A percentile compares a stretch with the other conserved stretches of the same genome.
These are phyloP conservation scores for Takakia lepidozioides DNA, from an alignment of 225 moss, liverwort and hornwort species.

Conservation along the genomic window DNA sequence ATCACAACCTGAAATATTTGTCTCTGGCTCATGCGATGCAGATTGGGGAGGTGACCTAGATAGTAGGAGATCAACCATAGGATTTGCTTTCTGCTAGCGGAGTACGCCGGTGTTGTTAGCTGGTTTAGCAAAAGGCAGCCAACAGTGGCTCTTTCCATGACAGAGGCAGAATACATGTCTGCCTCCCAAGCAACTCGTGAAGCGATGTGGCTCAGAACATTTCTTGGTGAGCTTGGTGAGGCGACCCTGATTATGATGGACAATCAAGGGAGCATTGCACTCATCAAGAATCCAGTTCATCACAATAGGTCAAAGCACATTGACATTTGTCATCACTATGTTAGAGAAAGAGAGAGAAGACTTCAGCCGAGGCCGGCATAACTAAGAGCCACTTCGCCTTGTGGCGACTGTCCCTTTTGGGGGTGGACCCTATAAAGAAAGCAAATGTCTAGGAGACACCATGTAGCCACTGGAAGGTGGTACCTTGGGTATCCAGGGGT, in stretches of 20 bases:
- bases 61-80: not conserved
- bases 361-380: too few relatives aligned
- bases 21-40: constrained; percentile 1
- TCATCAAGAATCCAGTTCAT: constrained; percentile 2
- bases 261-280: not conserved
- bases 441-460: too few relatives aligned
- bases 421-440: too few relatives aligned
- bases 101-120: not conserved
- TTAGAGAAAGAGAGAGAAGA: too few relatives aligned
- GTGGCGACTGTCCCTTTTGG: too few relatives aligned
- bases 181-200: not conserved
- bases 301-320: constrained; percentile 2
- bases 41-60: constrained; percentile 1
- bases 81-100: not conserved
- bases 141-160: not conserved
- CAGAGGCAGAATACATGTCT: not conserved
- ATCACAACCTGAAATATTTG: not conserved
- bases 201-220: not conserved
- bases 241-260: too few relatives aligned
- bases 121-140: not conserved
- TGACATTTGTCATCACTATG: not conserved
- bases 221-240: too few relatives aligned
- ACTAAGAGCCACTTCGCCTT: too few relatives aligned
- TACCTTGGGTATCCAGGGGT: too few relatives aligned
- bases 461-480: too few relatives aligned